A percentile compares a stretch with the other conserved stretches of the same genome.
phyloP scores from a whole-genome alignment of 495 filamentous ascomycete genomes.

The Peziza echinospora region DNA sequence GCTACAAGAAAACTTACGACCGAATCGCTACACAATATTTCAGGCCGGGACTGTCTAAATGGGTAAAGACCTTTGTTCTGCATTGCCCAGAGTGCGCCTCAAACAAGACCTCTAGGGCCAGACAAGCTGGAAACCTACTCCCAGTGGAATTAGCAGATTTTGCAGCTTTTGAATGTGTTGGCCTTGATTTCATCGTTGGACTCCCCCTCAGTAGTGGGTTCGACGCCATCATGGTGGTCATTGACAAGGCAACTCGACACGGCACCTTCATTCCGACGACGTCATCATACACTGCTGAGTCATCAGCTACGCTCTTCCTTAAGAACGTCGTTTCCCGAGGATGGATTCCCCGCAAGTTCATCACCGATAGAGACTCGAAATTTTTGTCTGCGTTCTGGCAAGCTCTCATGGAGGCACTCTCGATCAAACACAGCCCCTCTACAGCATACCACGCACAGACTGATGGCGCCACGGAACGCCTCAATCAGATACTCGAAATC shows the following conservation, averaged over 20 bases:
- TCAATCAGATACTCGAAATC: conserved; percentile 1
- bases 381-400: conserved; percentile 1
- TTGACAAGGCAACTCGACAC: neutral
- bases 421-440: neutral
- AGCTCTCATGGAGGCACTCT: neutral
- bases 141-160: neutral
- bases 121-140: neutral
- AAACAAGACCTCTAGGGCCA: neutral
- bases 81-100: neutral
- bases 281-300: neutral
- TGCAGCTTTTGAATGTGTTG: neutral
- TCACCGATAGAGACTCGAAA: conserved; percentile 1
- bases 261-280: neutral
- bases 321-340: neutral
- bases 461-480: neutral
- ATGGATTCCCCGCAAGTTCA: neutral
- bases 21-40: neutral
- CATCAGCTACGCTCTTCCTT: neutral
- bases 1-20: neutral
- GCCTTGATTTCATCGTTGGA: conserved; percentile 1
- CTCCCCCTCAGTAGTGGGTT: neutral
- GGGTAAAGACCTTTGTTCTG: neutral
- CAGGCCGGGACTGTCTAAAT: neutral
- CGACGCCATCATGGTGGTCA: neutral
- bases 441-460: neutral